phyloP scores from a whole-genome alignment of 371 early-diverging fungal genomes.

The Rhizopus delemar region DNA sequence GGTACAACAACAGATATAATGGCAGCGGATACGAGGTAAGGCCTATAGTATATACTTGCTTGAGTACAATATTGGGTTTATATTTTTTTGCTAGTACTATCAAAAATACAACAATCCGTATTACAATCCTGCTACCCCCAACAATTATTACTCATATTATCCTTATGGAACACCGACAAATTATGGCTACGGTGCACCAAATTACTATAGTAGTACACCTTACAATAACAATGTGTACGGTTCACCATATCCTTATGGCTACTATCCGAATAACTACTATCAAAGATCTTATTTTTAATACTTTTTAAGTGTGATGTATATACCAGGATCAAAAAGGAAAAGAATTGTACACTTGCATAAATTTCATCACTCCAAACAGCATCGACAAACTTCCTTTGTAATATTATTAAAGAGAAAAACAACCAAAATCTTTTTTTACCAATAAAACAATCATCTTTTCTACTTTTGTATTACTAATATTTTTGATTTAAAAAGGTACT shows the following conservation, averaged over 20 bases:
- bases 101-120: background rate
- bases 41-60: no score
- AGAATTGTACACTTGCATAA: no score
- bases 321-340: no score
- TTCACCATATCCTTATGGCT: background rate
- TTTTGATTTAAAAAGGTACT: no score
- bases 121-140: background rate
- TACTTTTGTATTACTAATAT: no score
- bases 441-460: no score
- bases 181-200: background rate
- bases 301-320: background rate
- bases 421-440: no score
- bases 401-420: no score
- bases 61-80: no score
- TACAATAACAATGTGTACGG: background rate
- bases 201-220: slow-evolving; percentile 8
- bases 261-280: slow-evolving; percentile 1
- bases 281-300: background rate
- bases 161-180: slow-evolving; percentile 1
- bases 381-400: no score
- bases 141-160: background rate
- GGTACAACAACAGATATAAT: background rate
- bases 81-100: background rate
- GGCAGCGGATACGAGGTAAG: background rate
- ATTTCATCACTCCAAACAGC: no score